A percentile compares a stretch with the other conserved stretches of the same genome.
These are phyloP conservation scores for Hippophae rhamnoides DNA, from an alignment of 306 rosid species.

Conservation along the genomic window DNA sequence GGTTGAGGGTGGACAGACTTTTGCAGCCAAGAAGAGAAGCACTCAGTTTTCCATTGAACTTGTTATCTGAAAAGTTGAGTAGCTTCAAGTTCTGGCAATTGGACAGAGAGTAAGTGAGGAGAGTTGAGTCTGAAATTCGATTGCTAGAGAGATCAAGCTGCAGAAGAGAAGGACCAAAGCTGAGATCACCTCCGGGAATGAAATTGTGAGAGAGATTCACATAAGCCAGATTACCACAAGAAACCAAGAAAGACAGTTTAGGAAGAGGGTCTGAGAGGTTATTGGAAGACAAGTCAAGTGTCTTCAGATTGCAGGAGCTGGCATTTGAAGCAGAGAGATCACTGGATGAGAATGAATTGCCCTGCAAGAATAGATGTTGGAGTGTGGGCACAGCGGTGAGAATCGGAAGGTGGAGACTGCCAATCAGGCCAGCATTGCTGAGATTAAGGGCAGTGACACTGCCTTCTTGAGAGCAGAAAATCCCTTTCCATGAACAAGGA, in stretches of 20 bases:
- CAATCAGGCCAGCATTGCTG: slow-evolving; percentile 37
- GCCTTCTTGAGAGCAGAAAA: slow-evolving; percentile 38
- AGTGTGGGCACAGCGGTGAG: slow-evolving; percentile 40
- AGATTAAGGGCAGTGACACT: slow-evolving; percentile 35
- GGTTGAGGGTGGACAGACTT: slow-evolving; percentile 33
- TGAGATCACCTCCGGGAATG: slow-evolving; percentile 21
- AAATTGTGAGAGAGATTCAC: slow-evolving; percentile 46
- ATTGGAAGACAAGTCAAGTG: slow-evolving; percentile 52
- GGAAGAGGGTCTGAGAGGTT: slow-evolving; percentile 34
- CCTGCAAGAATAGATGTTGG: slow-evolving; percentile 24
- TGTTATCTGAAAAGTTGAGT: slow-evolving; percentile 43
- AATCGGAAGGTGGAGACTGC: slow-evolving; percentile 32
- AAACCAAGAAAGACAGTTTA: slow-evolving; percentile 5
- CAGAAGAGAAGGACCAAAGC: slow-evolving; percentile 22
- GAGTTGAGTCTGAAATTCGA: slow-evolving; percentile 25
- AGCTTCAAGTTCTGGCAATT: slow-evolving; percentile 26
- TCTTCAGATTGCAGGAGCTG: slow-evolving; percentile 30
- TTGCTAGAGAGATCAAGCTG: slow-evolving; percentile 49
- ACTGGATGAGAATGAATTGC: slow-evolving; percentile 33
- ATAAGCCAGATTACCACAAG: slow-evolving; percentile 23
- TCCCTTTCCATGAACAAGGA: slow-evolving; percentile 37
- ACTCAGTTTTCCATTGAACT: slow-evolving; percentile 34
- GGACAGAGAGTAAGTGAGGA: slow-evolving; percentile 16
- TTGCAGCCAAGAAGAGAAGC: slow-evolving; percentile 13
- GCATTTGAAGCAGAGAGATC: slow-evolving; percentile 16